A percentile compares a stretch with the other conserved stretches of the same genome.
Evolutionary conservation across 331 rosid genomes (phyloP).

Genomic region (Pyrus hybrid): DNA sequence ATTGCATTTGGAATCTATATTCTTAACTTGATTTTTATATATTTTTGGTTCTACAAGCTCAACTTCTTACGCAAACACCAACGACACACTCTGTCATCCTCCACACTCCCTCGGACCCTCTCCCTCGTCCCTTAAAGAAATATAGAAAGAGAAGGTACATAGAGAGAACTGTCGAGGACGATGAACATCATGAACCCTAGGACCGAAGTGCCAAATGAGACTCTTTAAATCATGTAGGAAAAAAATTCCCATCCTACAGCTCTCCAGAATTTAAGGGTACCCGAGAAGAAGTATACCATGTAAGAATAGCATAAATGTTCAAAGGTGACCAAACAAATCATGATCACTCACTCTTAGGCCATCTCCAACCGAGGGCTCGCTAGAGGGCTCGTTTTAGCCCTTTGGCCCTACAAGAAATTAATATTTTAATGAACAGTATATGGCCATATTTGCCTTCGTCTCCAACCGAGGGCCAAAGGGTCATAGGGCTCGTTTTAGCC

Average conservation of each 20-base stretch:
- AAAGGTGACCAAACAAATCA: too few relatives aligned
- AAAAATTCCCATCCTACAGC: slow-evolving; percentile 51
- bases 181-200: slow-evolving; percentile 11
- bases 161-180: slow-evolving; percentile 13
- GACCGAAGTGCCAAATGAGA: slow-evolving; percentile 9
- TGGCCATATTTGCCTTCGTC: too few relatives aligned
- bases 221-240: slow-evolving; percentile 39
- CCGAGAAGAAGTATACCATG: slow-evolving; percentile 12
- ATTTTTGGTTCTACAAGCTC: background rate
- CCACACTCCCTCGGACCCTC: background rate
- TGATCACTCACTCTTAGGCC: too few relatives aligned
- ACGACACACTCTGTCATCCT: background rate
- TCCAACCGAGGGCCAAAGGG: too few relatives aligned
- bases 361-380: too few relatives aligned
- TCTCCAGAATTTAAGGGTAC: slow-evolving; percentile 26
- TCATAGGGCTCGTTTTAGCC: too few relatives aligned
- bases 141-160: background rate
- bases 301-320: background rate
- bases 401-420: too few relatives aligned
- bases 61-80: background rate
- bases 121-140: background rate
- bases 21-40: too few relatives aligned
- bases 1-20: too few relatives aligned
- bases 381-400: too few relatives aligned
- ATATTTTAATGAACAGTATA: too few relatives aligned